Percentiles rank a stretch among this genome's conserved stretches.
phyloP scores from a whole-genome alignment of 768 basidiomycete genomes.

The Cyclocybe cylindracea region DNA sequence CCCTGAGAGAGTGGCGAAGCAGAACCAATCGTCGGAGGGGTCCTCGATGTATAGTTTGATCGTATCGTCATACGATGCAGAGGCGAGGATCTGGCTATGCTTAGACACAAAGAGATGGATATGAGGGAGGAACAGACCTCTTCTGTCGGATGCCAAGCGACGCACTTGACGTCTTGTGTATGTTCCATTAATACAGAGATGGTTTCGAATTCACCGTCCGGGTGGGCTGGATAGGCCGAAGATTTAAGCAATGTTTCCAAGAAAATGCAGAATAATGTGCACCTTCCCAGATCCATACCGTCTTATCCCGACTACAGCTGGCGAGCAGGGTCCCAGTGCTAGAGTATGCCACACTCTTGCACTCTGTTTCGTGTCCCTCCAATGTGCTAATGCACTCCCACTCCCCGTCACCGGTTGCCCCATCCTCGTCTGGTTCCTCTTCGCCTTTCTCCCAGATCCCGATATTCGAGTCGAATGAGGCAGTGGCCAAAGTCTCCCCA shows the following conservation, averaged over 20 bases:
- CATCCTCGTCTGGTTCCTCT: slow-evolving; percentile 36
- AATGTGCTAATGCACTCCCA: slow-evolving; percentile 89
- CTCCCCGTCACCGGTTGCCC: slow-evolving; percentile 43
- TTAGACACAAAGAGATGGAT: slow-evolving; percentile 10
- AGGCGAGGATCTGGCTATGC: slow-evolving; percentile 79
- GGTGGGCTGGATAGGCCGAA: slow-evolving; percentile 58
- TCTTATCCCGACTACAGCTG: slow-evolving; percentile 94
- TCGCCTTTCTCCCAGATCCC: slow-evolving; percentile 75
- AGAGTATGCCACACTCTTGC: slow-evolving; percentile 89
- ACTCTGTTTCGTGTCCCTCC: slow-evolving; percentile 96
- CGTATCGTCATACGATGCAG: slow-evolving; percentile 95
- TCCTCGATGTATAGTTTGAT: slow-evolving; percentile 94
- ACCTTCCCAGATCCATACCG: slow-evolving; percentile 99
- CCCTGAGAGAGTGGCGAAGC: slow-evolving; percentile 77
- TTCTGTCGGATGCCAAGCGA: slow-evolving; percentile 94
- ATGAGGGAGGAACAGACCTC: slow-evolving; percentile 57
- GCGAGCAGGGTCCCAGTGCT: slow-evolving; percentile 81
- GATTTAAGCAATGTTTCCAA: background rate
- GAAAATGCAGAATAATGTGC: slow-evolving; percentile 9
- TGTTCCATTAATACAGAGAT: slow-evolving; percentile 97
- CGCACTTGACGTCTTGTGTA: slow-evolving; percentile 91
- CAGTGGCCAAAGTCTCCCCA: slow-evolving; percentile 84
- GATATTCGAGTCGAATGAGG: slow-evolving; percentile 91
- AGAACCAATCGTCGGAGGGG: slow-evolving; percentile 92
- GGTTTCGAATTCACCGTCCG: slow-evolving; percentile 93